Base-by-base conservation (phyloP, 176 grass and related monocot genomes). In the Eragrostis curvula region DNA sequence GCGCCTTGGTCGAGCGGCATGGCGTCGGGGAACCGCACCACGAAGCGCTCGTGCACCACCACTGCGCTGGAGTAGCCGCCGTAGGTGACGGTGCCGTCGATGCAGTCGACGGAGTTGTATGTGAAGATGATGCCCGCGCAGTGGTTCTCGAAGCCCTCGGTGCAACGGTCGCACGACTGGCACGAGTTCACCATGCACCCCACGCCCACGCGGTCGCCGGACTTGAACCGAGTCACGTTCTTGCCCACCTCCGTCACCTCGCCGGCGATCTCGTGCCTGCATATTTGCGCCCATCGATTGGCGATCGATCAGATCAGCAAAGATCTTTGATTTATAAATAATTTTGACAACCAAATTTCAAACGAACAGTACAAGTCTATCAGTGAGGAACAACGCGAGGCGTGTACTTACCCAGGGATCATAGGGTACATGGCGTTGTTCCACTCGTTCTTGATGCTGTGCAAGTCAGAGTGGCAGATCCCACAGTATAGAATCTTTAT, bases 401-500 rank as follows among this genome's bases (percentile, higher is more conserved):
- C 32, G 32, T 36, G 32, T 36, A 36, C 32, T 36, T 36, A 36
- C 32, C 94, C 94, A 3, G 94, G 75, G 20, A 97, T 32, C 12
- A 94, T 57, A 0, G 94, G 94, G 32, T 97, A 97, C 17, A 25
- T 76, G 12, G 87, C 2, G 15, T 85, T 90, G 12, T 66, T 30
- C 94, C 94, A 94, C 1, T 94, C 94, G 15, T 97, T 94, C 88
- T 87, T 94, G 61, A 97, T 70, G 71, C 20, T 68, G 79, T 97
- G 94, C 2, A 97, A 67, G 66, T 97, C 91, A 1, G 91, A 94
- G 75, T 97, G 94, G 58, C 91, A 97, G 61, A 97, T 85, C 10
- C 94, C 91, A 32, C 94, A 97, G 78, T 79, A 97, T 1, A 94
- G 51, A 9, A 94, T 90, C 79, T 90, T 97, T 78, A 97, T 91